Evolutionary conservation across 331 rosid genomes (phyloP), one percentile per base, ranked within the genome.

Genomic region (Pyrus hybrid): DNA sequence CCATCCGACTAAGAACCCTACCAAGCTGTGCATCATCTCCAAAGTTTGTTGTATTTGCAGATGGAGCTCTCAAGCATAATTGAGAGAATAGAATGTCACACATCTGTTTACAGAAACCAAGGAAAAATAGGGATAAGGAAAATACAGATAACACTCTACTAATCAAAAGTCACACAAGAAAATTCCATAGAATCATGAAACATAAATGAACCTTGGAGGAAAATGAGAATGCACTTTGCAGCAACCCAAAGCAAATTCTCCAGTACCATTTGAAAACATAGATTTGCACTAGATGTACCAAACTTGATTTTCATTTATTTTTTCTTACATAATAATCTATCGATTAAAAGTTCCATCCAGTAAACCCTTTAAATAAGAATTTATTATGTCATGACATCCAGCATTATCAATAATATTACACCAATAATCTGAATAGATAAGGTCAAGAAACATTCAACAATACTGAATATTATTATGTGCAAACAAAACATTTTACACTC

Each of bases 1-100:
- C 83, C 53, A 75, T 63, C 78, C 68, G 51, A 70, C 75, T 74
- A 67, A 84, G 79, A 80, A 73, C 83, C 80, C 67, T 83, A 56
- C 80, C 83, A 29, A 61, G 79, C 33, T 86, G 91, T 73, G 80
- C 63, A 51, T 86, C 96, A 85, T 90, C 93, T 80, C 97, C 92
- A 77, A 75, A 77, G 54, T 91, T 80, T 71, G 80, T 62, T 66
- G 87, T 75, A 70, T 88, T 81, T 79, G 88, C 82, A 56, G 87
- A 86, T 57, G 97, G 93, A 80, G 91, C 93, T 88, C 91, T 89
- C 77, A 95, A 83, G 86, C 97, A 91, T 88, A 92, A 80, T 80
- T 92, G 99, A 67, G 99, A 95, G 86, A 95, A 92, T 32, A 95
- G 86, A 70, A 95, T 88, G 87, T 92, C 97, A 83, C 99, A 92